phyloP scores from a whole-genome alignment of 2,329 filamentous ascomycete genomes.

The Pleochaeta shiraiana region DNA sequence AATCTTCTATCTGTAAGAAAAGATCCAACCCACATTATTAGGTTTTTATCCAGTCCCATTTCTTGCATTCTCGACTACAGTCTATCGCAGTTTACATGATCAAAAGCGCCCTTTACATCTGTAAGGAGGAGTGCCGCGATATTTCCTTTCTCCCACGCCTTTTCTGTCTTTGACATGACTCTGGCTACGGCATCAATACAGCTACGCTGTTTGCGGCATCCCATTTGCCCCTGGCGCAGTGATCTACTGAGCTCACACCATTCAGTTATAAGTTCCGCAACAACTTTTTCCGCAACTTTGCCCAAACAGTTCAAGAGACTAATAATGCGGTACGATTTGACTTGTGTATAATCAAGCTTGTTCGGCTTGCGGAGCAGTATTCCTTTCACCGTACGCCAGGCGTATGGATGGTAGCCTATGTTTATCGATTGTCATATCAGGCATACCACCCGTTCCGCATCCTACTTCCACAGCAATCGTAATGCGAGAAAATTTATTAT shows the following conservation, averaged over 20 bases:
- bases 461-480: background rate
- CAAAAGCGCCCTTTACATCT: background rate
- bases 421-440: background rate
- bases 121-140: background rate
- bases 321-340: background rate
- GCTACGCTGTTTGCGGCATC: background rate
- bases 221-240: background rate
- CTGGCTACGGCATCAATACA: slow-evolving; percentile 1
- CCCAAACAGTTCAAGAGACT: background rate
- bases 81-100: background rate
- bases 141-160: background rate
- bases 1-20: background rate
- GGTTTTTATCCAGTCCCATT: background rate
- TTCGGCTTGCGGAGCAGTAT: background rate
- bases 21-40: background rate
- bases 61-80: background rate
- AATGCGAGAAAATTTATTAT: slow-evolving; percentile 1
- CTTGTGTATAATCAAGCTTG: background rate
- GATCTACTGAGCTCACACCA: background rate
- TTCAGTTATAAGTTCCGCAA: background rate
- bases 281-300: slow-evolving; percentile 2
- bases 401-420: background rate
- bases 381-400: background rate
- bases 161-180: background rate
- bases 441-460: background rate